phyloP scores from a whole-genome alignment of 306 rosid species.

The Cucumis sativus region Cucumber_9930_V3 NC_026660.2:19569501-19570000 shows the following conservation, averaged over 20 bases:
- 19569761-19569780: constrained; percentile 45
- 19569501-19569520: not conserved
- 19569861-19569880: constrained; percentile 45
- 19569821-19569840: constrained; percentile 36
- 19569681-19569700: not conserved
- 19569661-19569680: not conserved
- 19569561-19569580: not conserved
- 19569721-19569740: constrained; percentile 94
- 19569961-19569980: constrained; percentile 90
- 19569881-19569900: constrained; percentile 68
- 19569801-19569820: constrained; percentile 58
- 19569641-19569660: not conserved
- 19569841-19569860: constrained; percentile 34
- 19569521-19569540: not conserved
- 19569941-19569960: constrained; percentile 53
- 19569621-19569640: not conserved
- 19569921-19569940: constrained; percentile 70
- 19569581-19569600: not conserved
- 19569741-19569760: constrained; percentile 83
- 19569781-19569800: constrained; percentile 51
- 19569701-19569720: constrained; percentile 71
- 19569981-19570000: constrained; percentile 75
- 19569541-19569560: not conserved
- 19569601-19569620: not conserved
- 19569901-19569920: constrained; percentile 53